These are phyloP conservation scores for Skeletonema grethae DNA, from an alignment of 108 stramenopile species.

Conservation along the genomic window DNA sequence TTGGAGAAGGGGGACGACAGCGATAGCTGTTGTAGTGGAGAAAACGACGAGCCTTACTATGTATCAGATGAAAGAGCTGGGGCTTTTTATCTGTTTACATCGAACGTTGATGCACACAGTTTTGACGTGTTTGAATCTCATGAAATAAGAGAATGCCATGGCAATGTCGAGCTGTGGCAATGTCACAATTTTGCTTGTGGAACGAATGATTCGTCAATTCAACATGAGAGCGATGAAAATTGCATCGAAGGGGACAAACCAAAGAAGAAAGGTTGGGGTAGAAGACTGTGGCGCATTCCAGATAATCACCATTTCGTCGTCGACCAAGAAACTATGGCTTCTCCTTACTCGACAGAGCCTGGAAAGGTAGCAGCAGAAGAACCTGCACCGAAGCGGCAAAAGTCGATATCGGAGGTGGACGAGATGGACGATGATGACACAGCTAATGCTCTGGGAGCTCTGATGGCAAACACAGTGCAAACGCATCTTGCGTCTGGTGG, in stretches of 20 bases:
- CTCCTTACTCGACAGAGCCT: conserved; percentile 14
- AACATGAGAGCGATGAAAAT: background rate
- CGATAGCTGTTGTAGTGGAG: background rate
- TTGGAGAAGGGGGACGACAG: conserved; percentile 9
- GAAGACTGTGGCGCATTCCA: conserved; percentile 35
- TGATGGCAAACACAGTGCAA: conserved; percentile 8
- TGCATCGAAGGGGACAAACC: background rate
- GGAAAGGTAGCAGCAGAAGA: background rate
- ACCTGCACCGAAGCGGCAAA: conserved; percentile 15
- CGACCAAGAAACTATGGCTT: conserved; percentile 16
- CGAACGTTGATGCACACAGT: conserved; percentile 54
- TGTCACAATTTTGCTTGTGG: conserved; percentile 28
- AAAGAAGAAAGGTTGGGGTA: conserved; percentile 15
- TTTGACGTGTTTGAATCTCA: conserved; percentile 46
- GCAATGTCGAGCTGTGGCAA: conserved; percentile 49
- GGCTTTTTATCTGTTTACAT: conserved; percentile 53
- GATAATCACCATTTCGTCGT: conserved; percentile 26
- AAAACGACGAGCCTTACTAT: conserved; percentile 29
- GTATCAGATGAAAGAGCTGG: conserved; percentile 44
- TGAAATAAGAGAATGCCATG: conserved; percentile 52
- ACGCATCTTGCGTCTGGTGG: background rate
- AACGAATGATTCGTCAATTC: conserved; percentile 9
- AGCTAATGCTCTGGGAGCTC: conserved; percentile 2
- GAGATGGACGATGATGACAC: conserved; percentile 11
- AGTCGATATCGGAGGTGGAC: background rate